Evolutionary conservation across 2,329 filamentous ascomycete species (phyloP).

Genomic region (Ophiocordyceps camponoti-floridani): DNA sequence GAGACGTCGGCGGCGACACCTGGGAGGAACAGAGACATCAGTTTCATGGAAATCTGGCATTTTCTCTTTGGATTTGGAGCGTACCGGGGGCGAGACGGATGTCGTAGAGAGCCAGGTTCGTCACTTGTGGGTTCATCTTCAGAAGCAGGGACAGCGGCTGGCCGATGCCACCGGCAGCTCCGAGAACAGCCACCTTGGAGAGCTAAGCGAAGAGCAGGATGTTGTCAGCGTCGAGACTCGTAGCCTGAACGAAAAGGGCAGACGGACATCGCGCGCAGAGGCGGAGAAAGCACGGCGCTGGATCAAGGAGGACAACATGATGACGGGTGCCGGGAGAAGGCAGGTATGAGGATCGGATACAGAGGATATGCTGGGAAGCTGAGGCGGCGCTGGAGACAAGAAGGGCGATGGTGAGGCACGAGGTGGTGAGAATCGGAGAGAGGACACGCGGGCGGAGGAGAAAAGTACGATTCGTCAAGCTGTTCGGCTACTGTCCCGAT

Average conservation of each 20-base stretch:
- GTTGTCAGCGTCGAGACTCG: background rate
- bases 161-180: conserved; percentile 94
- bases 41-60: background rate
- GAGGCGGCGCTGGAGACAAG: conserved; percentile 2
- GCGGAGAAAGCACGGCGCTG: conserved; percentile 70
- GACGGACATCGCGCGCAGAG: conserved; percentile 55
- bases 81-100: conserved; percentile 86
- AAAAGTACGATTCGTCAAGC: too few species aligned
- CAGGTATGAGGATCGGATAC: background rate
- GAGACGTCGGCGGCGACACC: conserved; percentile 96
- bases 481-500: conserved; percentile 1
- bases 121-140: conserved; percentile 94
- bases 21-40: conserved; percentile 14
- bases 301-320: conserved; percentile 56
- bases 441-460: conserved; percentile 4
- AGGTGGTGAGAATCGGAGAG: conserved; percentile 5
- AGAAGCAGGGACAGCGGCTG: conserved; percentile 94
- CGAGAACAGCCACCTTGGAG: conserved; percentile 94
- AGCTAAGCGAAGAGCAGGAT: conserved; percentile 34
- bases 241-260: background rate
- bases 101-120: conserved; percentile 92
- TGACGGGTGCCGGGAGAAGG: conserved; percentile 9
- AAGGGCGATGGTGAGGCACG: background rate
- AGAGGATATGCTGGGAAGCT: conserved; percentile 5
- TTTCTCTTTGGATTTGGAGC: background rate